A percentile compares a stretch with the other conserved stretches of the same genome.
These are phyloP conservation scores for Pseudocohnilembus persalinus DNA, from an alignment of 169 alveolate species.

Conservation along the genomic window DNA sequence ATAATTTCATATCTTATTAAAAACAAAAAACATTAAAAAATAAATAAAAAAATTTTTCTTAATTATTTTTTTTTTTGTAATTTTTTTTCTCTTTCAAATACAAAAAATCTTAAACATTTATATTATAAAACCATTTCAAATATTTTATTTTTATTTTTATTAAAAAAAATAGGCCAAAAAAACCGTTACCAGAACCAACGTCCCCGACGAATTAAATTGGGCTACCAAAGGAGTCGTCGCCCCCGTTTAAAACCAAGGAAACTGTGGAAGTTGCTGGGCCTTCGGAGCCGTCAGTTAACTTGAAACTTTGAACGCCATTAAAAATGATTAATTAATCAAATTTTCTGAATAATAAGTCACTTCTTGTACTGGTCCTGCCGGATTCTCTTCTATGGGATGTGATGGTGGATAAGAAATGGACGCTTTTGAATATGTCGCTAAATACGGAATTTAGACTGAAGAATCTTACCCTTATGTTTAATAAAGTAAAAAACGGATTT, in stretches of 20 bases:
- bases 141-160: too few species aligned
- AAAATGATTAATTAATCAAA: conserved; percentile 7
- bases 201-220: conserved; percentile 34
- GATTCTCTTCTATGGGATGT: conserved; percentile 54
- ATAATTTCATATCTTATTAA: too few species aligned
- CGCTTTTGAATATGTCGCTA: conserved; percentile 35
- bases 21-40: too few species aligned
- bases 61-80: too few species aligned
- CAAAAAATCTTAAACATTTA: too few species aligned
- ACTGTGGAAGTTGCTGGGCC: conserved; percentile 78
- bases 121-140: too few species aligned
- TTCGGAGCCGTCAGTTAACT: conserved; percentile 64
- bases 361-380: conserved; percentile 41
- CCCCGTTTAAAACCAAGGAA: conserved; percentile 62
- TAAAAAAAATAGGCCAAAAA: too few species aligned
- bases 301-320: conserved; percentile 33
- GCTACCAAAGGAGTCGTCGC: conserved; percentile 43
- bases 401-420: conserved; percentile 60
- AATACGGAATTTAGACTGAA: conserved; percentile 21
- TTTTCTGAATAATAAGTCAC: conserved; percentile 54
- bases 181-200: too few species aligned
- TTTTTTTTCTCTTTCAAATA: too few species aligned
- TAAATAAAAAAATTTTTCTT: too few species aligned
- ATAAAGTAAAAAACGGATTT: too few species aligned
- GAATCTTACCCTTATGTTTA: not conserved